Evolutionary conservation across 129 eudicot species (phyloP).

Genomic region (Flaveria brownii): DNA sequence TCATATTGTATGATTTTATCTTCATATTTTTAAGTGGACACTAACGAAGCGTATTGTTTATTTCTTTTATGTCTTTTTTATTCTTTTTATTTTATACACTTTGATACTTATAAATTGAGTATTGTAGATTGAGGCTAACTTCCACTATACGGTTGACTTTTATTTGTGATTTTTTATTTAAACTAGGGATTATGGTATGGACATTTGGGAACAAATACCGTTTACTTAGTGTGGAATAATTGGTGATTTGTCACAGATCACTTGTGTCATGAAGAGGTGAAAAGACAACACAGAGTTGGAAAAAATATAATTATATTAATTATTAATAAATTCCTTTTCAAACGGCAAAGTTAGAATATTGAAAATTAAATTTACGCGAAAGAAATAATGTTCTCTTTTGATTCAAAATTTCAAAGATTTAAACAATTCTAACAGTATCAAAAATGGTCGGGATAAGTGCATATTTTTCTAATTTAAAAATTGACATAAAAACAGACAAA

Average conservation of each 20-base stretch:
- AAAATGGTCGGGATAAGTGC: constrained; percentile 40
- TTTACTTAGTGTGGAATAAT: constrained; percentile 29
- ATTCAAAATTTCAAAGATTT: constrained; percentile 2
- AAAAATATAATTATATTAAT: not conserved
- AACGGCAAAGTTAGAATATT: not conserved
- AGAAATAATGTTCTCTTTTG: not conserved
- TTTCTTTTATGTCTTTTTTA: too few species aligned
- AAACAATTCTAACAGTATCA: constrained; percentile 25
- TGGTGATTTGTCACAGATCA: constrained; percentile 28
- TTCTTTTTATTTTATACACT: too few species aligned
- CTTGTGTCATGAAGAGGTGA: constrained; percentile 21
- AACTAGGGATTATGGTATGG: constrained; percentile 27
- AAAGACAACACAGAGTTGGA: not conserved
- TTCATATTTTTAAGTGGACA: too few species aligned
- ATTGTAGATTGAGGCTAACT: constrained; percentile 26
- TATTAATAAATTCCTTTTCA: not conserved
- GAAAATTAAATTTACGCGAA: not conserved
- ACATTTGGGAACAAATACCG: constrained; percentile 12
- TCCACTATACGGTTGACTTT: constrained; percentile 20
- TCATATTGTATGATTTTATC: too few species aligned
- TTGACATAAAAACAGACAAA: not conserved
- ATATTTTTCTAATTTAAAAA: not conserved
- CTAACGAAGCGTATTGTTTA: too few species aligned
- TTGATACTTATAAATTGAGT: not conserved
- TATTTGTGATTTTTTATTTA: not conserved